These are phyloP conservation scores for Cystobasidium sp. DNA, from an alignment of 1,284 basidiomycete species.

Conservation along the genomic window DNA sequence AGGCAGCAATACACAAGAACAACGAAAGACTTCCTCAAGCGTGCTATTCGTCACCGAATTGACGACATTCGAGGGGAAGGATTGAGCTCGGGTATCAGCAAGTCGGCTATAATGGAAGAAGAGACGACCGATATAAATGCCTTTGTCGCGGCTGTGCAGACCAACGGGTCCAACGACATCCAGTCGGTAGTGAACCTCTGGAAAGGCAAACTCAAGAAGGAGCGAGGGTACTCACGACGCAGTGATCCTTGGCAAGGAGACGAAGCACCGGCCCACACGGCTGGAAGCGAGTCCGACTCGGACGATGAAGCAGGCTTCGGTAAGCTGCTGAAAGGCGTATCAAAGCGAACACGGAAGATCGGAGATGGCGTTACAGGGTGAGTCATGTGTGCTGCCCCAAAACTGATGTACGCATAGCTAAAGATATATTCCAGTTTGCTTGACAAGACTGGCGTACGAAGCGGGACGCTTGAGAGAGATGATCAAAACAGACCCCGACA, in stretches of 20 bases:
- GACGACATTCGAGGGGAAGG: conserved; percentile 38
- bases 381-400: not conserved
- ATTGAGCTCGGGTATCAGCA: conserved; percentile 15
- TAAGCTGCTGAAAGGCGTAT: conserved; percentile 33
- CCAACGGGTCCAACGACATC: conserved; percentile 12
- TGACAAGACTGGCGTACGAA: conserved; percentile 31
- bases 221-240: not conserved
- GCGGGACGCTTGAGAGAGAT: not conserved
- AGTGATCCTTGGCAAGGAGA: conserved; percentile 9
- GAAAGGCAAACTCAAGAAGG: conserved; percentile 28
- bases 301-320: conserved; percentile 42
- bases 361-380: conserved; percentile 40
- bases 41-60: conserved; percentile 35
- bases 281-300: conserved; percentile 5
- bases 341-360: conserved; percentile 19
- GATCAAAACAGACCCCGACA: conserved; percentile 2
- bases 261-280: not conserved
- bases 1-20: conserved; percentile 25
- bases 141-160: conserved; percentile 29
- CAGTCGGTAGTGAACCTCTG: conserved; percentile 26
- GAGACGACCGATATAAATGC: conserved; percentile 35
- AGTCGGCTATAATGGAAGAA: conserved; percentile 34
- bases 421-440: conserved; percentile 5
- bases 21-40: conserved; percentile 37
- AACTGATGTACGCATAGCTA: not conserved